These are phyloP conservation scores for Chaetoceros muelleri DNA, from an alignment of 108 stramenopile genomes.

Conservation along the genomic window DNA sequence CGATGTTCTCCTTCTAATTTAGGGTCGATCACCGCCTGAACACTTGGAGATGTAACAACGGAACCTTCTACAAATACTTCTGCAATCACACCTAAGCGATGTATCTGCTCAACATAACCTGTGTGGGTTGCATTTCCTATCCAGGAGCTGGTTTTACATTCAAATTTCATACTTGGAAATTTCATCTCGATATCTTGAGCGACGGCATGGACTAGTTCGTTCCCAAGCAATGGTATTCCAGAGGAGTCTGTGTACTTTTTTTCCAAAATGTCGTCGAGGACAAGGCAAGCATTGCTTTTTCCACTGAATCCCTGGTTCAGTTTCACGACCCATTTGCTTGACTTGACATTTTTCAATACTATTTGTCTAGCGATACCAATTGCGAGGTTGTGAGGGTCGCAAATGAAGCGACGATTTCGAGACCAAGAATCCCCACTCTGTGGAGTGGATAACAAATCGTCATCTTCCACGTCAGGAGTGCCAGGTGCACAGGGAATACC, in stretches of 20 bases:
- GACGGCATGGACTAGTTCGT: slow-evolving; percentile 1
- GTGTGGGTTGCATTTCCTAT: neutral
- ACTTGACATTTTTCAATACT: slow-evolving; percentile 1
- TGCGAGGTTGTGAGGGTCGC: slow-evolving; percentile 7
- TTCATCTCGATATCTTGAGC: slow-evolving; percentile 13
- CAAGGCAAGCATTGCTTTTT: slow-evolving; percentile 20
- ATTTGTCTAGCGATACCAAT: slow-evolving; percentile 20
- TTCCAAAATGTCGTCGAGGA: slow-evolving; percentile 8
- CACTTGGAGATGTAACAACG: slow-evolving; percentile 18
- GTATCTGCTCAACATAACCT: slow-evolving; percentile 17
- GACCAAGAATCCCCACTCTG: slow-evolving; percentile 13
- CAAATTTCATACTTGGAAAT: slow-evolving; percentile 14
- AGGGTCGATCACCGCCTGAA: slow-evolving; percentile 20
- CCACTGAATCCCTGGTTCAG: slow-evolving; percentile 26
- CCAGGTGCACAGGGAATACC: slow-evolving; percentile 12
- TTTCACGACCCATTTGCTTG: slow-evolving; percentile 20
- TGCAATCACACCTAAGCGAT: slow-evolving; percentile 20
- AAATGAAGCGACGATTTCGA: slow-evolving; percentile 14
- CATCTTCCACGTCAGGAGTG: slow-evolving; percentile 15
- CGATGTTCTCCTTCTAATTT: neutral
- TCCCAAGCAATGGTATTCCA: neutral
- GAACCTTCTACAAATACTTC: slow-evolving; percentile 22
- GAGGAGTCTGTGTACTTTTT: neutral
- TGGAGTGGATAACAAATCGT: slow-evolving; percentile 10
- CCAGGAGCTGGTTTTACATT: slow-evolving; percentile 14